Percentiles rank a stretch among this genome's conserved stretches.
Conservation (phyloP, 495 filamentous ascomycete species). For the Lepraria neglecta region DNA sequence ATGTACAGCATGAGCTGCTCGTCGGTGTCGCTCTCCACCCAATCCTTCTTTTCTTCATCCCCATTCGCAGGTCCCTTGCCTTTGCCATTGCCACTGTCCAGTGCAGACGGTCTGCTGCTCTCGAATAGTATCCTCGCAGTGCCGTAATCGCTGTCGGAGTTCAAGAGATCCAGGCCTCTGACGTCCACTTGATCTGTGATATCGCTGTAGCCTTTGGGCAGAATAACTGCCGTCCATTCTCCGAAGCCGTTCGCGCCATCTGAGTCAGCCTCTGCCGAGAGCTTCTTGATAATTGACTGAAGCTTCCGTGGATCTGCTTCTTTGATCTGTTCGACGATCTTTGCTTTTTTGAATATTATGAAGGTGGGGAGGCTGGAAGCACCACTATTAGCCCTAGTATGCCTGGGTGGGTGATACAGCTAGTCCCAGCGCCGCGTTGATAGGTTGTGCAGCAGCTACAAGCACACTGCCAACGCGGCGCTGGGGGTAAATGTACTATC, state of each 20-base stretch:
- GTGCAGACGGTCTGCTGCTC: conserved; percentile 54
- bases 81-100: conserved; percentile 44
- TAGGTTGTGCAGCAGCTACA: too few species aligned
- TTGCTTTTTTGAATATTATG: conserved; percentile 76
- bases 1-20: conserved; percentile 94
- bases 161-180: conserved; percentile 78
- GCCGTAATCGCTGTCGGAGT: conserved; percentile 66
- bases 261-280: conserved; percentile 62
- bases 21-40: conserved; percentile 98
- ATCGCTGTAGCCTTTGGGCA: conserved; percentile 76
- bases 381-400: background rate
- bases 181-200: conserved; percentile 74
- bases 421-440: background rate
- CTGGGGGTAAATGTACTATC: too few species aligned
- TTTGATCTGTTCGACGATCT: conserved; percentile 58
- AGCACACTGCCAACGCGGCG: too few species aligned
- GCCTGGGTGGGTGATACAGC: background rate
- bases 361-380: conserved; percentile 69
- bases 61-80: conserved; percentile 45
- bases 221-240: conserved; percentile 63
- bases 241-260: conserved; percentile 44
- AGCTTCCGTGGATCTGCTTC: conserved; percentile 69
- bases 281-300: conserved; percentile 60
- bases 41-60: conserved; percentile 55
- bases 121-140: conserved; percentile 68